Evolutionary conservation across 108 stramenopile genomes (phyloP), one percentile per base, ranked within the genome.

Genomic region (Fragilariopsis cylindrus): DNA sequence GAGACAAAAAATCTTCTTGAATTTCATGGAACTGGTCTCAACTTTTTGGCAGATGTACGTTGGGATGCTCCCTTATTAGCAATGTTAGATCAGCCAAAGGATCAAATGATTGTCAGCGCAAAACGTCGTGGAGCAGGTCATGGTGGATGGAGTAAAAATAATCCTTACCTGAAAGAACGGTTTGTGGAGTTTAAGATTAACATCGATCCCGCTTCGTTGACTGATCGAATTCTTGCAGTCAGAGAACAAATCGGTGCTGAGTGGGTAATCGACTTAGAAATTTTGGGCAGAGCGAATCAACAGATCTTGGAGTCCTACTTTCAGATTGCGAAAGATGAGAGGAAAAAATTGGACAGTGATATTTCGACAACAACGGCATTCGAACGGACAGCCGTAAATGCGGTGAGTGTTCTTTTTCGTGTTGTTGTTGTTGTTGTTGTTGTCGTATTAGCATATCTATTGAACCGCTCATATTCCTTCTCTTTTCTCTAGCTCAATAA

Each of bases 1-100:
- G 71, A 46, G 15, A 72, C 64, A 4, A 45, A 44, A 9, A 83
- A 75, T 57, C 71, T 70, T 15, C 41, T 70, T 12, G 75, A 86
- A 43, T 92, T 78, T 75, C 91, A 92, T 75, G 91, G 91, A 19
- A 87, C 84, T 9, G 91, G 88, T 8, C 85, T 85, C 5, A 75
- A 81, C 40, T 75, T 89, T 69, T 39, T 87, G 4, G 73, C 78
- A 1, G 85, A 75, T 16, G 70, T 57, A 11, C 70, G 68, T 1
- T 92, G 91, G 91, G 86, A 88, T 48, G 58, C 71, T 6, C 60
- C 81, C 2, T 63, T 92, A 1, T 41, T 84, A 21, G 87, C 78
- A 15, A 72, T 92, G 60, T 81, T 92, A 81, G 60, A 71, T 0
- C 79, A 80, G 41, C 82, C 82, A 8, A 81, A 85, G 54, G 85